Conservation (phyloP, 140 eudicot species). For the Anethum foeniculum region DNA sequence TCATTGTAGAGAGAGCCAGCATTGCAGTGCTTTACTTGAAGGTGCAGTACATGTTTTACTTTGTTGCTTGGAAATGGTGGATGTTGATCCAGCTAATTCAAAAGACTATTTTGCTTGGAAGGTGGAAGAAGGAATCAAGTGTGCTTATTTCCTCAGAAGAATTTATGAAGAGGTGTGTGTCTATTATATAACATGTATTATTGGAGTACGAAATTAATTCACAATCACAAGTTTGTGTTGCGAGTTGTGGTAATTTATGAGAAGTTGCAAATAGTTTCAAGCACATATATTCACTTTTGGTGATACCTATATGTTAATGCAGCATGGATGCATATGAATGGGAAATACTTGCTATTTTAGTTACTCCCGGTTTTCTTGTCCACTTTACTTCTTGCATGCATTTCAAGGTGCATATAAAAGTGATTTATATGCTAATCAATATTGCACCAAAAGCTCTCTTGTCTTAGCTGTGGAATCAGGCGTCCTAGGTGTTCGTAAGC, state of each 20-base stretch:
- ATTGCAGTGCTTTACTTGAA: slow-evolving; percentile 55
- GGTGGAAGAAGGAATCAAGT: slow-evolving; percentile 55
- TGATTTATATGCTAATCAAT: background rate
- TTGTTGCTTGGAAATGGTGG: slow-evolving; percentile 69
- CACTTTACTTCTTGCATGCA: too few relatives aligned
- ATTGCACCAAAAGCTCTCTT: background rate
- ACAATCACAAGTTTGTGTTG: background rate
- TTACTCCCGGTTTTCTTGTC: too few relatives aligned
- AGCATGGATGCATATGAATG: background rate
- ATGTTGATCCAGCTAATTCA: slow-evolving; percentile 22
- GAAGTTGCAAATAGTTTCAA: background rate
- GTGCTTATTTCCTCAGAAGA: slow-evolving; percentile 73
- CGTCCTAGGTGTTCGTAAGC: background rate
- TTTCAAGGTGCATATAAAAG: too few relatives aligned
- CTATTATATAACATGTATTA: background rate
- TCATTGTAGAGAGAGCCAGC: slow-evolving; percentile 50
- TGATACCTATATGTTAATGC: background rate
- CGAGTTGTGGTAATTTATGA: background rate
- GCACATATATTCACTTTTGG: too few relatives aligned
- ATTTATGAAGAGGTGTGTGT: slow-evolving; percentile 77
- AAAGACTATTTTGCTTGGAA: slow-evolving; percentile 38
- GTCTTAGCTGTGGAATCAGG: background rate
- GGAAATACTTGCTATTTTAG: too few relatives aligned
- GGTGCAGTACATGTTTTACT: slow-evolving; percentile 66
- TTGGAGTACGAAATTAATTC: background rate